These are phyloP conservation scores for Cryoendolithus antarcticus DNA, from an alignment of 2,329 filamentous ascomycete species.

Conservation along the genomic window DNA sequence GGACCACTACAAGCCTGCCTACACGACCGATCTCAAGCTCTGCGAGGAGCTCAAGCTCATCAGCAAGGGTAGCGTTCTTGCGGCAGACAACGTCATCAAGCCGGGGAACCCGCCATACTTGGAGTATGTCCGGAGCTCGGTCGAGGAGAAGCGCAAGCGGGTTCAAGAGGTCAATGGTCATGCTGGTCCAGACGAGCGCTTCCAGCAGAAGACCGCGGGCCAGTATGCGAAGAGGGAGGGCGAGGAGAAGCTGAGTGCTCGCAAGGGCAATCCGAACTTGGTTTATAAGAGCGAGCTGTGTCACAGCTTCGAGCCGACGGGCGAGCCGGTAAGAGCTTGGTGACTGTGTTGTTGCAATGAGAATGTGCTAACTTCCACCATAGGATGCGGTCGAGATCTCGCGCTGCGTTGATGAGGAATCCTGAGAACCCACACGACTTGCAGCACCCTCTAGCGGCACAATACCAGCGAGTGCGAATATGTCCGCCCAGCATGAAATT, in stretches of 20 bases:
- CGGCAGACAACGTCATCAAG: slow-evolving; percentile 59
- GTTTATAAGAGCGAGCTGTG: slow-evolving; percentile 53
- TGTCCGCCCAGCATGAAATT: no score
- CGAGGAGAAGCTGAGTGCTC: slow-evolving; percentile 30
- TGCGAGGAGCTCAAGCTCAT: slow-evolving; percentile 60
- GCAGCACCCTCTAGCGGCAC: no score
- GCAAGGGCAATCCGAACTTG: slow-evolving; percentile 49
- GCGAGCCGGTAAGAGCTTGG: slow-evolving; percentile 43
- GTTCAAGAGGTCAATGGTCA: slow-evolving; percentile 21
- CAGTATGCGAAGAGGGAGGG: slow-evolving; percentile 37
- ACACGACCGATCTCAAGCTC: slow-evolving; percentile 61
- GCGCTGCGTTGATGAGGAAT: slow-evolving; percentile 34
- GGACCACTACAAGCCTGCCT: slow-evolving; percentile 69
- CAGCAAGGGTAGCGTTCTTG: slow-evolving; percentile 48
- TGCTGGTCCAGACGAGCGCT: slow-evolving; percentile 24
- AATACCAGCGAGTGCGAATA: no score
- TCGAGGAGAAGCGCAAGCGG: slow-evolving; percentile 46
- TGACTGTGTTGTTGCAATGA: neutral
- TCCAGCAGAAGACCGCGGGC: slow-evolving; percentile 34
- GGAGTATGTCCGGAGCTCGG: slow-evolving; percentile 55
- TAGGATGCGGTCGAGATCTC: slow-evolving; percentile 59
- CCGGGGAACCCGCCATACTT: slow-evolving; percentile 60
- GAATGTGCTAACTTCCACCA: slow-evolving; percentile 10
- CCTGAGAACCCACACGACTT: neutral
- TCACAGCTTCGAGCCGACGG: slow-evolving; percentile 56